Evolutionary conservation across 2,329 filamentous ascomycete genomes (phyloP).

Genomic region (Colletotrichum scovillei): DNA sequence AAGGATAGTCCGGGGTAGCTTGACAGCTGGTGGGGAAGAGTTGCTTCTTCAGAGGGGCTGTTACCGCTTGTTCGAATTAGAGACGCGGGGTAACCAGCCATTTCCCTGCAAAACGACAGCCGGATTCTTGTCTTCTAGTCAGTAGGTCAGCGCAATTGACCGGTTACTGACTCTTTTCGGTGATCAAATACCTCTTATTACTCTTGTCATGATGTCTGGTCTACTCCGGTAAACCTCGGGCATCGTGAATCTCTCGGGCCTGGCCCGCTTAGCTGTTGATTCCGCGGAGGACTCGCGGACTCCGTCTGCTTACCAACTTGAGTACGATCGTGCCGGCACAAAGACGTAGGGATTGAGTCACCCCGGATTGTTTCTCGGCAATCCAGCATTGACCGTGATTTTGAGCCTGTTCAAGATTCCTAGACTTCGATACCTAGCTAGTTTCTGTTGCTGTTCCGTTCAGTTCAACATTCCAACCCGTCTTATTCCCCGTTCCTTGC

Average conservation of each 20-base stretch:
- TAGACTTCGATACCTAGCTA: not conserved
- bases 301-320: too few relatives aligned
- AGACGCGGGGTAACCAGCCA: constrained; percentile 4
- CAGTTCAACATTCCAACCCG: not conserved
- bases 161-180: not conserved
- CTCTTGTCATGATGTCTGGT: not conserved
- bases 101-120: not conserved
- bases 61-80: not conserved
- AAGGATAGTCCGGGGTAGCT: not conserved
- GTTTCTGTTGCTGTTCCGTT: not conserved
- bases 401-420: too few relatives aligned
- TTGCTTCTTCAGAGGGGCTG: constrained; percentile 22
- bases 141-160: not conserved
- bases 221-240: too few relatives aligned
- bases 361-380: too few relatives aligned
- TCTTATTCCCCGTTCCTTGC: not conserved
- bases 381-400: too few relatives aligned
- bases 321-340: too few relatives aligned
- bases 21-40: constrained; percentile 5
- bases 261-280: too few relatives aligned
- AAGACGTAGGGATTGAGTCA: too few relatives aligned
- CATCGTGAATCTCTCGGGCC: too few relatives aligned
- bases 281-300: too few relatives aligned
- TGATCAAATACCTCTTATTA: not conserved
- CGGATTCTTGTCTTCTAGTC: not conserved